Evolutionary conservation across 2,329 filamentous ascomycete species (phyloP).

Genomic region (Aureobasidium sp.): DNA sequence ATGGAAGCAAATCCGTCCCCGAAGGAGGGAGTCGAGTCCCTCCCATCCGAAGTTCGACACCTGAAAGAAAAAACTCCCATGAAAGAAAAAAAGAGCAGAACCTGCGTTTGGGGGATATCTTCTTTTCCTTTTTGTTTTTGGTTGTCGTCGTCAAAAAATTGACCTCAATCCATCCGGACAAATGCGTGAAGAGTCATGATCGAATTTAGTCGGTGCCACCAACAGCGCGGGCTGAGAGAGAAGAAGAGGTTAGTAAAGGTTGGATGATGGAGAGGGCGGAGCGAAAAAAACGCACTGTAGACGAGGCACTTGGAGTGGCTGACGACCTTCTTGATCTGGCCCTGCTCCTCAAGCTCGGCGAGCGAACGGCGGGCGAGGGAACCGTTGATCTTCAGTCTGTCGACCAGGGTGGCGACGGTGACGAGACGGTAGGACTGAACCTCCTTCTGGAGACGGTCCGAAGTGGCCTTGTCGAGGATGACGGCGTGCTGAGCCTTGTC

Average conservation of each 20-base stretch:
- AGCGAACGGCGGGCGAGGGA: slow-evolving; percentile 87
- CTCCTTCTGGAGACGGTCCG: slow-evolving; percentile 99
- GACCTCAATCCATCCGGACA: slow-evolving; percentile 11
- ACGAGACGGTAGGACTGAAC: slow-evolving; percentile 99
- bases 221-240: slow-evolving; percentile 24
- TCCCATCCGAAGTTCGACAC: slow-evolving; percentile 13
- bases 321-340: slow-evolving; percentile 96
- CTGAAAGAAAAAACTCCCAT: slow-evolving; percentile 15
- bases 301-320: slow-evolving; percentile 96
- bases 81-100: slow-evolving; percentile 9
- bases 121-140: slow-evolving; percentile 6
- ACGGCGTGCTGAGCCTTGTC: slow-evolving; percentile 99
- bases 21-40: neutral
- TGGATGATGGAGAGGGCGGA: neutral
- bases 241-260: slow-evolving; percentile 2
- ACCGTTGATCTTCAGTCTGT: slow-evolving; percentile 99
- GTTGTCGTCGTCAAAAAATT: slow-evolving; percentile 16
- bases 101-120: slow-evolving; percentile 11
- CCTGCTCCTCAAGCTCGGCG: slow-evolving; percentile 92
- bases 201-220: slow-evolving; percentile 23
- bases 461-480: slow-evolving; percentile 94
- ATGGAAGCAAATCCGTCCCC: slow-evolving; percentile 6
- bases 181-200: slow-evolving; percentile 12
- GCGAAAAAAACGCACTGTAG: slow-evolving; percentile 64
- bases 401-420: slow-evolving; percentile 96